Evolutionary conservation across 441 rosid species (phyloP), one percentile per base, ranked within the genome.

Genomic region (Aquilaria agallochum): DNA sequence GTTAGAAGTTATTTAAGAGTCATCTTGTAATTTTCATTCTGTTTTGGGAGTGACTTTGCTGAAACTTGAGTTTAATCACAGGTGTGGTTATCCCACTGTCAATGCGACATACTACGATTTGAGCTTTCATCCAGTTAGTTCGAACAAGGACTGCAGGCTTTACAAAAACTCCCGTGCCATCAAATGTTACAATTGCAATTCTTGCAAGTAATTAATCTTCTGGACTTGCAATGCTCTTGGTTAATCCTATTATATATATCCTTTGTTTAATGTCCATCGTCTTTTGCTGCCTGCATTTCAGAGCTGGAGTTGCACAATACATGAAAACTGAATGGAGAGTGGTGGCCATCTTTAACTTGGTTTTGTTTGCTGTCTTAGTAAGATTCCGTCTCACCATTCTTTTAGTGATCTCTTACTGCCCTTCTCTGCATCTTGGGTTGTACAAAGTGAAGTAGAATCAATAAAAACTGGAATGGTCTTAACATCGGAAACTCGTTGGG

Each of bases 301-400:
- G 98, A 85, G 98, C 97, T 13, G 98, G 97, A 66, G 98, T 90
- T 56, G 98, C 97, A 59, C 92, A 93, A 60, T 90, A 86, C 81
- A 86, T 90, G 97, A 90, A 86, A 78, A 88, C 71, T 3, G 96
- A 86, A 73, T 93, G 98, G 97, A 66, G 96, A 66, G 83, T 88
- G 54, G 94, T 93, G 31, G 98, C 98, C 13, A 81, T 88, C 70
- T 88, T 88, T 70, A 86, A 93, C 57, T 78, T 83, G 60, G 67
- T 84, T 61, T 66, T 93, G 30, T 93, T 93, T 54, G 79, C 79
- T 32, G 71, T 88, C 65, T 72, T 93, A 94, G 96, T 93, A 85
- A 88, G 89, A 56, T 56, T 58, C 60, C 2, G 12, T 31, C 45
- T 44, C 20, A 48, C 40, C 15, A 14, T 40, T 40, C 45, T 40